These are phyloP conservation scores for Monosporozyma aerobia DNA, from an alignment of 805 yeast genomes.

Conservation along the genomic window DNA sequence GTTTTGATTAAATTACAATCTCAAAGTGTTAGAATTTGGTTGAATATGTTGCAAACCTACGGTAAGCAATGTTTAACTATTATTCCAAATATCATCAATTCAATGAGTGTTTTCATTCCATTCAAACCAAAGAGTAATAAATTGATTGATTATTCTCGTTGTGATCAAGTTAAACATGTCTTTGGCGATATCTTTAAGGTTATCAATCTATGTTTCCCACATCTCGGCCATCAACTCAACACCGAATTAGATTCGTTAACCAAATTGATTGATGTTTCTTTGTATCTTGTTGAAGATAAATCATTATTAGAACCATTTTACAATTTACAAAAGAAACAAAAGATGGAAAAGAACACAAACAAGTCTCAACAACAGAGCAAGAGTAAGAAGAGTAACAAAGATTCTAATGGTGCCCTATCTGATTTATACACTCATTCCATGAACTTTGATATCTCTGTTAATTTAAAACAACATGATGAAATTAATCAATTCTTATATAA, in stretches of 20 bases:
- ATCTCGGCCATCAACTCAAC: conserved; percentile 32
- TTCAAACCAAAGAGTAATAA: conserved; percentile 32
- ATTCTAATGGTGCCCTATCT: conserved; percentile 43
- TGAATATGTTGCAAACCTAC: conserved; percentile 18
- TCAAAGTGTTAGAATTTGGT: conserved; percentile 37
- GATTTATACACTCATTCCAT: conserved; percentile 62
- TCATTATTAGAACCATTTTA: conserved; percentile 22
- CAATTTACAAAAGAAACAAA: conserved; percentile 13
- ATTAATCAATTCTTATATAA: conserved; percentile 38
- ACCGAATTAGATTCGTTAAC: conserved; percentile 43
- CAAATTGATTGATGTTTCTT: conserved; percentile 50
- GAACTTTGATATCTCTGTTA: conserved; percentile 39
- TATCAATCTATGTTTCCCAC: conserved; percentile 12
- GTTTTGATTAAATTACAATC: conserved; percentile 39
- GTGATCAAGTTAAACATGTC: conserved; percentile 16
- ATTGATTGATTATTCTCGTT: conserved; percentile 32
- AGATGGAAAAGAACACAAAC: conserved; percentile 5
- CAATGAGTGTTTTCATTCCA: conserved; percentile 55
- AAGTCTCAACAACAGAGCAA: conserved; percentile 1
- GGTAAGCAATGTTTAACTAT: conserved; percentile 38
- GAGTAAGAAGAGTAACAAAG: conserved; percentile 36
- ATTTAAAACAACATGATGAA: conserved; percentile 28
- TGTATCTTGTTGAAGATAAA: conserved; percentile 32
- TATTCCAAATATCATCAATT: conserved; percentile 39
- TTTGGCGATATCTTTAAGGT: conserved; percentile 18